A percentile compares a stretch with the other conserved stretches of the same genome.
Evolutionary conservation across 768 basidiomycete species (phyloP).

Genomic region (Amanita pallidorosea): DNA sequence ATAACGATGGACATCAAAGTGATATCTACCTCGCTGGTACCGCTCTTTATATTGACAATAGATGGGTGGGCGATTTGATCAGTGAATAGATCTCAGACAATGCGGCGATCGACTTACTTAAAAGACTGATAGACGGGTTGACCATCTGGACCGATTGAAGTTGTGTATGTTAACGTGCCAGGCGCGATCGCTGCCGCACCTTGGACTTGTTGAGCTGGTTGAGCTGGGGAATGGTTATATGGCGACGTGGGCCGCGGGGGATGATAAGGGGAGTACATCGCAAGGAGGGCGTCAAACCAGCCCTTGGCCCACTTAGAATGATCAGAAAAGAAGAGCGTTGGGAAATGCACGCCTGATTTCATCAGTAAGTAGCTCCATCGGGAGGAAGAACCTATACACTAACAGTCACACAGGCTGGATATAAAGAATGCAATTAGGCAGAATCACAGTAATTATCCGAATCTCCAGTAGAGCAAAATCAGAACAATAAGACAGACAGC

Average conservation of each 20-base stretch:
- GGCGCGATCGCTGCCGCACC: slow-evolving; percentile 32
- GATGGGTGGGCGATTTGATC: slow-evolving; percentile 6
- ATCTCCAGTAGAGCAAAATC: slow-evolving; percentile 71
- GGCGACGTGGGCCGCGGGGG: slow-evolving; percentile 13
- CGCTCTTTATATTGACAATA: slow-evolving; percentile 34
- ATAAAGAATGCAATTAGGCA: neutral
- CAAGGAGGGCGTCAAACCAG: neutral
- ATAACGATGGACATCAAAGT: slow-evolving; percentile 5
- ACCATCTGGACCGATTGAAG: slow-evolving; percentile 52
- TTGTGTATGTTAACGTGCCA: slow-evolving; percentile 68
- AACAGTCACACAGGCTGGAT: neutral
- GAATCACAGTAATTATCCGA: slow-evolving; percentile 24
- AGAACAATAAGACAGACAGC: slow-evolving; percentile 74
- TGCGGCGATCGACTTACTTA: slow-evolving; percentile 32
- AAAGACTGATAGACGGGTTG: slow-evolving; percentile 59
- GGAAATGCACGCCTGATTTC: neutral
- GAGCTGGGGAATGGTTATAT: slow-evolving; percentile 13
- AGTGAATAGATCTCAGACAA: slow-evolving; percentile 8
- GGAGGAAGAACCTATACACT: neutral
- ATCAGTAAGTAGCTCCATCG: slow-evolving; percentile 1
- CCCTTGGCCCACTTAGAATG: neutral
- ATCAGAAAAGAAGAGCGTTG: neutral
- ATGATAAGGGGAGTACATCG: slow-evolving; percentile 23
- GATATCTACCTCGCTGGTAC: slow-evolving; percentile 56
- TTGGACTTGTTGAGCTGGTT: slow-evolving; percentile 10